Evolutionary conservation across 2,329 filamentous ascomycete genomes (phyloP).

Genomic region (Exophiala sp.): DNA sequence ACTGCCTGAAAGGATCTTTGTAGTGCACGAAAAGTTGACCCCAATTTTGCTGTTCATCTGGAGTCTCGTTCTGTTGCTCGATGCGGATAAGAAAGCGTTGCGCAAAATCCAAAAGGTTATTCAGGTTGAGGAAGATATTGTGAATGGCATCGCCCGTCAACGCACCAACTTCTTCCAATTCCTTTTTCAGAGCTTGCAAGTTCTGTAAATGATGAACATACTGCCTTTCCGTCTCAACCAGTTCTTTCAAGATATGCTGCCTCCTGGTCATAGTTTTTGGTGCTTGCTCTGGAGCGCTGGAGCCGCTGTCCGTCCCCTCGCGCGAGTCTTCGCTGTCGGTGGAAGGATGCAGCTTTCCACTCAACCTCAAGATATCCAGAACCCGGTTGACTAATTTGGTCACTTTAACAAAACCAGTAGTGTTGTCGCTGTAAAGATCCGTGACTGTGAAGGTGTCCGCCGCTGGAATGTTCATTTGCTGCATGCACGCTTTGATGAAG

Average conservation of each 20-base stretch:
- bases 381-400: constrained; percentile 84
- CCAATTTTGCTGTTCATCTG: constrained; percentile 78
- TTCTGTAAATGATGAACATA: constrained; percentile 97
- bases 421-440: constrained; percentile 89
- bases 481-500: constrained; percentile 85
- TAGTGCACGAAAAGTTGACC: constrained; percentile 84
- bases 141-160: constrained; percentile 88
- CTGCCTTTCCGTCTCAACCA: constrained; percentile 93
- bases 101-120: constrained; percentile 91
- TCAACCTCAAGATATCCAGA: constrained; percentile 76
- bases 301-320: constrained; percentile 45
- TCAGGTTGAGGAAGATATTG: constrained; percentile 94
- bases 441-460: constrained; percentile 87
- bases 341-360: constrained; percentile 65
- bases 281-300: constrained; percentile 32
- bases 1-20: constrained; percentile 85
- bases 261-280: constrained; percentile 62
- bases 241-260: constrained; percentile 85
- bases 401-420: constrained; percentile 94
- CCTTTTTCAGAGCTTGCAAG: constrained; percentile 85
- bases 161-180: constrained; percentile 79
- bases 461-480: constrained; percentile 72
- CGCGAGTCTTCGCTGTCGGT: constrained; percentile 40
- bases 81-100: constrained; percentile 91
- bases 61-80: constrained; percentile 87